phyloP scores from a whole-genome alignment of 805 yeast species.

The Starmerella ratchasimensis region DNA sequence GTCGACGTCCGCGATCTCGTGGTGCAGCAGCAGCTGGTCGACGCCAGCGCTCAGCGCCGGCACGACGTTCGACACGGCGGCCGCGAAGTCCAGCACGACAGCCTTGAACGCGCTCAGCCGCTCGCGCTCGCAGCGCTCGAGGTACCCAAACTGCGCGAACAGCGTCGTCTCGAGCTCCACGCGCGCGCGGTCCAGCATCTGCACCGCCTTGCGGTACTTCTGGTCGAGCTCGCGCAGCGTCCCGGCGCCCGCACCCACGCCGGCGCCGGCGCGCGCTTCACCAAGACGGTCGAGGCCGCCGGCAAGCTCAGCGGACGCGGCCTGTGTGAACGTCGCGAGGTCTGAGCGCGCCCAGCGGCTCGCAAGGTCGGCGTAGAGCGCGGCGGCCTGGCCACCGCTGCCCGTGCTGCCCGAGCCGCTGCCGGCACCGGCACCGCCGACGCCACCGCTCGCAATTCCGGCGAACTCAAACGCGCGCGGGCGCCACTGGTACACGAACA shows the following conservation, averaged over 20 bases:
- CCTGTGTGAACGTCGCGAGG: slow-evolving; percentile 5
- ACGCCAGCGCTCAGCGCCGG: slow-evolving; percentile 43
- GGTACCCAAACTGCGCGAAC: slow-evolving; percentile 56
- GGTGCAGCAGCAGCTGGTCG: slow-evolving; percentile 48
- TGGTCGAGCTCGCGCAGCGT: slow-evolving; percentile 43
- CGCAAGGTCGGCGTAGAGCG: slow-evolving; percentile 11
- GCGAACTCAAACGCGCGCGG: slow-evolving; percentile 49
- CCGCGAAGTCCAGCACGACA: slow-evolving; percentile 57
- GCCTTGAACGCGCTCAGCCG: slow-evolving; percentile 63
- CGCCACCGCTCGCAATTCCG: slow-evolving; percentile 19
- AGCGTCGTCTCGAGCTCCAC: slow-evolving; percentile 60
- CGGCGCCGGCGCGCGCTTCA: slow-evolving; percentile 35
- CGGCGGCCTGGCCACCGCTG: slow-evolving; percentile 5
- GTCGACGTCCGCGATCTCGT: slow-evolving; percentile 58
- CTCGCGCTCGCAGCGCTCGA: slow-evolving; percentile 75
- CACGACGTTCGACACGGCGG: slow-evolving; percentile 48
- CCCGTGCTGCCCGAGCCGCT: no score
- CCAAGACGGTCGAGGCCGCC: slow-evolving; percentile 20
- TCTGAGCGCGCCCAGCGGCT: slow-evolving; percentile 13
- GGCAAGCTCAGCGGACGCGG: slow-evolving; percentile 1
- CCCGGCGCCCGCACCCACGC: no score
- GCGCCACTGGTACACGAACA: slow-evolving; percentile 70
- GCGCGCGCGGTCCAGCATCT: slow-evolving; percentile 48
- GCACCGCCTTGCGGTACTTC: slow-evolving; percentile 41
- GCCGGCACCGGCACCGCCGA: neutral